phyloP scores from a whole-genome alignment of 306 rosid species.

The Lupinus albus region DNA sequence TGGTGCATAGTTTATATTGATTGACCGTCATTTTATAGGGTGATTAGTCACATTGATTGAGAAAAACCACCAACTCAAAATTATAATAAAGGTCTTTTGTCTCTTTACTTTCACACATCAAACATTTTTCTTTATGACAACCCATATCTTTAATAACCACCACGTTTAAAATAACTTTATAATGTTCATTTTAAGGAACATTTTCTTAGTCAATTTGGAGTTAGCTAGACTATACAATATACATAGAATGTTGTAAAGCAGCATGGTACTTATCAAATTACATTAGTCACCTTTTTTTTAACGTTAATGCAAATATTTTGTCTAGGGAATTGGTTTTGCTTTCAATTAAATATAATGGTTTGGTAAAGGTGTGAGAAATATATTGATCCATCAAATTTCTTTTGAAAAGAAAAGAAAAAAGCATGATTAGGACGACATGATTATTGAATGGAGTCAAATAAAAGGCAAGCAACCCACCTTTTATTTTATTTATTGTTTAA shows the following conservation, averaged over 20 bases:
- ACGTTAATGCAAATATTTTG: neutral
- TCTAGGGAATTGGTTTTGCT: neutral
- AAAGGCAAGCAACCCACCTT: slow-evolving; percentile 58
- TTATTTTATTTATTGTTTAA: slow-evolving; percentile 45
- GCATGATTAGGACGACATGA: slow-evolving; percentile 41
- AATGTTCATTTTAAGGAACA: neutral
- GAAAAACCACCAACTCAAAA: slow-evolving; percentile 22
- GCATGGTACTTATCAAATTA: neutral
- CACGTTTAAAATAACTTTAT: neutral
- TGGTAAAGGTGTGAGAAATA: neutral
- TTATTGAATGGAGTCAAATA: slow-evolving; percentile 56
- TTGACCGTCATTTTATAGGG: no score
- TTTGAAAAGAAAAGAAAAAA: neutral
- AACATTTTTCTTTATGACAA: neutral
- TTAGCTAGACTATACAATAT: neutral
- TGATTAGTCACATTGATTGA: slow-evolving; percentile 39
- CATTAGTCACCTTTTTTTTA: neutral
- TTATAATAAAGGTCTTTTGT: neutral
- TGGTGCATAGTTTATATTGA: neutral
- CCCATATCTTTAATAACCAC: neutral
- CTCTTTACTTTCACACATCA: neutral
- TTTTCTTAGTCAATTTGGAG: neutral
- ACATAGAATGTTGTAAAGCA: neutral
- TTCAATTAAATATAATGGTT: slow-evolving; percentile 19
- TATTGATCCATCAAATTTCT: neutral